phyloP scores from a whole-genome alignment of 805 yeast species.

The Lachancea lanzarotensis region DNA sequence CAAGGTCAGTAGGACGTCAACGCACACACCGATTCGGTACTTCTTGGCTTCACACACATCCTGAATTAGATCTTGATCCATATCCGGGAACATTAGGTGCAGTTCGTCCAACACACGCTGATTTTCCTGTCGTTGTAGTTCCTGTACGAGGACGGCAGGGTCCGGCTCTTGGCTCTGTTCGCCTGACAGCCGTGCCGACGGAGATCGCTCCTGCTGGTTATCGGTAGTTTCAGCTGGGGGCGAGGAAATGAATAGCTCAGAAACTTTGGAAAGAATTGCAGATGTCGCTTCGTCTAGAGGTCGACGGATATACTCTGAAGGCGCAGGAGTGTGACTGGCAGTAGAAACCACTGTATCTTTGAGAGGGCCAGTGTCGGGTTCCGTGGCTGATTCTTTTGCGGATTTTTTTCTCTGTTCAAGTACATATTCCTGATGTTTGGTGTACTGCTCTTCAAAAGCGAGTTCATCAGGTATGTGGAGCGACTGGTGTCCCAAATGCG shows the following conservation, averaged over 20 bases:
- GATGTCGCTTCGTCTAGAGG: slow-evolving; percentile 21
- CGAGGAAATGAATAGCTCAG: slow-evolving; percentile 11
- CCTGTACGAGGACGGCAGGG: slow-evolving; percentile 28
- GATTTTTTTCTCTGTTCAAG: too few species aligned
- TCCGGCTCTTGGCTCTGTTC: neutral
- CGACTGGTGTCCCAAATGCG: slow-evolving; percentile 48
- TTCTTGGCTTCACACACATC: slow-evolving; percentile 65
- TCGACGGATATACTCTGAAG: slow-evolving; percentile 2
- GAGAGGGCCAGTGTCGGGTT: neutral
- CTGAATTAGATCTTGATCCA: slow-evolving; percentile 60
- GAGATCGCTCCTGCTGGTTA: neutral
- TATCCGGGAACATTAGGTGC: slow-evolving; percentile 64
- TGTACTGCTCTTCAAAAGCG: slow-evolving; percentile 43
- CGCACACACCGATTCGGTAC: slow-evolving; percentile 63
- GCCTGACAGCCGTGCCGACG: neutral
- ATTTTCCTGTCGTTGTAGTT: slow-evolving; percentile 39
- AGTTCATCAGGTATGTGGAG: slow-evolving; percentile 59
- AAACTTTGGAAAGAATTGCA: slow-evolving; percentile 19
- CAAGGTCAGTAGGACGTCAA: slow-evolving; percentile 42
- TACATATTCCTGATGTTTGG: slow-evolving; percentile 39
- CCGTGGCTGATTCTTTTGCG: neutral
- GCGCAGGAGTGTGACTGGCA: neutral
- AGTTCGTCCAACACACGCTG: slow-evolving; percentile 44
- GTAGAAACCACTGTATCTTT: slow-evolving; percentile 7
- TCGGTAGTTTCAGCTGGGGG: slow-evolving; percentile 1